These are phyloP conservation scores for Gastrodia elata DNA, from an alignment of 106 monocot genomes.

Conservation along the genomic window DNA sequence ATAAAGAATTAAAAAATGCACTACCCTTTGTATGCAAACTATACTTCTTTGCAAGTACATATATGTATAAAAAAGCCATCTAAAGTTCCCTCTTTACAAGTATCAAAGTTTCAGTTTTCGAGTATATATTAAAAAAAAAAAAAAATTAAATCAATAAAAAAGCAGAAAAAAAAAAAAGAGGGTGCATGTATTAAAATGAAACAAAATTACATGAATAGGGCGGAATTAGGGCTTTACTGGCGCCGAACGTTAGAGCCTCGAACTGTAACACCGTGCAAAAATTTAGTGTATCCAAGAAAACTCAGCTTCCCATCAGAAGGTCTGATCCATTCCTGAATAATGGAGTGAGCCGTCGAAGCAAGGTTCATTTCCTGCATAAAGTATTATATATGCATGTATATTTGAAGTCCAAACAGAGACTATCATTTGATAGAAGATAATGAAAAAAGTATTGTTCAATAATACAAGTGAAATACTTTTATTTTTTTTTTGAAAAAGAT, in stretches of 20 bases:
- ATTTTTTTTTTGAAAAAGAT: no score
- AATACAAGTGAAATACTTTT: no score
- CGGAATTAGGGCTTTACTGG: constrained; percentile 7
- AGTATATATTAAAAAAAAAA: neutral
- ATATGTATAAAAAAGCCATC: no score
- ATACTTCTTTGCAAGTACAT: no score
- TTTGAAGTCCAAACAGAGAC: no score
- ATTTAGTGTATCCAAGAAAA: constrained; percentile 89
- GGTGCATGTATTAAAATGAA: constrained; percentile 2
- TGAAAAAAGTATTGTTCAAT: no score
- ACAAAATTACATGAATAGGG: neutral
- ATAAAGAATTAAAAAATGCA: no score
- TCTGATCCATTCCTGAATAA: constrained; percentile 89
- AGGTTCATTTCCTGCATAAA: constrained; percentile 79
- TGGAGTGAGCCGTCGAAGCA: constrained; percentile 36
- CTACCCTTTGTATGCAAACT: no score
- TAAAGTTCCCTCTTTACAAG: neutral
- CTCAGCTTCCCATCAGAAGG: constrained; percentile 70
- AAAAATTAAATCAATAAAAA: neutral
- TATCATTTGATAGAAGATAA: no score
- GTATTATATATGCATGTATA: no score
- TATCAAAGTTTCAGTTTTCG: neutral
- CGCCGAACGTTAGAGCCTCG: constrained; percentile 53
- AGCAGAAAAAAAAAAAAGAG: neutral
- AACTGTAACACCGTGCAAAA: constrained; percentile 85